Percentiles rank a stretch among this genome's conserved stretches.
Conservation (phyloP, 2,329 filamentous ascomycete species). For the Claviceps monticola region DNA sequence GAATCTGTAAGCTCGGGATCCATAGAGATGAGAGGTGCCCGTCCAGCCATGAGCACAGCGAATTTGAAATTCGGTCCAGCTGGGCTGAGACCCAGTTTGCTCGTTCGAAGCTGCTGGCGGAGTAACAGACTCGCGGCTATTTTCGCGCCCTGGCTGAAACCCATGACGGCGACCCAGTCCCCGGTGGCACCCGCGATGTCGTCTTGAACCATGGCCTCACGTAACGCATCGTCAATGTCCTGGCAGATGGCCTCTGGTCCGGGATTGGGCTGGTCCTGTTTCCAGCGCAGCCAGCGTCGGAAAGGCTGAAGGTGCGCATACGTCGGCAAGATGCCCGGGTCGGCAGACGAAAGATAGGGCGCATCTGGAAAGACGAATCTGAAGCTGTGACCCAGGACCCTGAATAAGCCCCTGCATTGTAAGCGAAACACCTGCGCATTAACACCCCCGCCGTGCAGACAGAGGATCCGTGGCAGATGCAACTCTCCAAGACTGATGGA, state of each 20-base stretch:
- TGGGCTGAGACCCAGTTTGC: not conserved
- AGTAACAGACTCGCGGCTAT: conserved; percentile 39
- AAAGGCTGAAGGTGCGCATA: conserved; percentile 52
- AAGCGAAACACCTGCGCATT: conserved; percentile 49
- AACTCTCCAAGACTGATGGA: not conserved
- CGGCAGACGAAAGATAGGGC: conserved; percentile 46
- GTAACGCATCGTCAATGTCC: conserved; percentile 20
- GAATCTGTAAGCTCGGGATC: conserved; percentile 3
- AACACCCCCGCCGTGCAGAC: conserved; percentile 58
- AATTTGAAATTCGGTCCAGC: conserved; percentile 6
- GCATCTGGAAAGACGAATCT: conserved; percentile 56
- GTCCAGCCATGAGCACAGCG: conserved; percentile 8
- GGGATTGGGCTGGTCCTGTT: not conserved
- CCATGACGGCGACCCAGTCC: conserved; percentile 40
- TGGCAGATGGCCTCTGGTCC: conserved; percentile 21
- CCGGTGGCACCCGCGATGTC: conserved; percentile 28
- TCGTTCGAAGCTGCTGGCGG: conserved; percentile 38
- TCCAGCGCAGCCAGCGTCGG: conserved; percentile 33
- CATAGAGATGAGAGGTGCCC: conserved; percentile 6
- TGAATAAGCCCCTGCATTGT: conserved; percentile 41
- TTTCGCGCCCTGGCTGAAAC: conserved; percentile 50
- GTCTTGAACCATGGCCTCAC: conserved; percentile 32
- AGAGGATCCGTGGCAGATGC: conserved; percentile 50
- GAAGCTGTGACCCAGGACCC: conserved; percentile 38
- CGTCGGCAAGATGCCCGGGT: conserved; percentile 45